phyloP scores from a whole-genome alignment of 169 alveolate genomes.

The Plasmodium chabaudi region DNA sequence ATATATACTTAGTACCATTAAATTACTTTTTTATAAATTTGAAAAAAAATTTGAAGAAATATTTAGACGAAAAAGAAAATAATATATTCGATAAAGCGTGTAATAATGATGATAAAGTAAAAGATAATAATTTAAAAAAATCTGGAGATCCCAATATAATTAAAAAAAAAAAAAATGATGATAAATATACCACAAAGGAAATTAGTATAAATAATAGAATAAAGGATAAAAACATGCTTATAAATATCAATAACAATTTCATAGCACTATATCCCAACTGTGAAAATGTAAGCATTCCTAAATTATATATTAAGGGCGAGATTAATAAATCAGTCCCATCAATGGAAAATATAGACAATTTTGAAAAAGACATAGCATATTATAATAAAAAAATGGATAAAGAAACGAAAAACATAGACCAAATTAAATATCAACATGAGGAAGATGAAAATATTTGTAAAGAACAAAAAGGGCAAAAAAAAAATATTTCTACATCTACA shows the following conservation, averaged over 20 bases:
- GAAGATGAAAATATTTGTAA: not conserved
- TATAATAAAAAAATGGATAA: not conserved
- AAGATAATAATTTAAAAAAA: conserved; percentile 21
- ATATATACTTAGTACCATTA: conserved; percentile 71
- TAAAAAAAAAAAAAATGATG: conserved; percentile 36
- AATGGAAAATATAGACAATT: conserved; percentile 12
- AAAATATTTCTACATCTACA: conserved; percentile 3
- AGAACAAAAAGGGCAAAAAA: conserved; percentile 26
- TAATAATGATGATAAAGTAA: conserved; percentile 1
- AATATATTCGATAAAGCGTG: conserved; percentile 6
- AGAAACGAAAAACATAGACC: conserved; percentile 13
- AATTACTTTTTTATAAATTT: conserved; percentile 66
- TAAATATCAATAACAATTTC: conserved; percentile 61
- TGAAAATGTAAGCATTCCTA: conserved; percentile 56
- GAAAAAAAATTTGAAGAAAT: conserved; percentile 51
- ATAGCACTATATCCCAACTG: conserved; percentile 47
- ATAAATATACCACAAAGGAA: conserved; percentile 12
- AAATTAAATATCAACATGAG: conserved; percentile 15
- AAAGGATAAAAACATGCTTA: conserved; percentile 44
- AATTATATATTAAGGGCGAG: conserved; percentile 23
- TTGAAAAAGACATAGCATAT: conserved; percentile 20
- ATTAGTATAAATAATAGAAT: conserved; percentile 24
- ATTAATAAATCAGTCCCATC: conserved; percentile 24
- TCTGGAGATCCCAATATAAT: conserved; percentile 4
- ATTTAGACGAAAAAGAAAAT: conserved; percentile 18